A percentile compares a stretch with the other conserved stretches of the same genome.
phyloP scores from a whole-genome alignment of 2,329 filamentous ascomycete species.

The Apiospora malaysiana region DNA sequence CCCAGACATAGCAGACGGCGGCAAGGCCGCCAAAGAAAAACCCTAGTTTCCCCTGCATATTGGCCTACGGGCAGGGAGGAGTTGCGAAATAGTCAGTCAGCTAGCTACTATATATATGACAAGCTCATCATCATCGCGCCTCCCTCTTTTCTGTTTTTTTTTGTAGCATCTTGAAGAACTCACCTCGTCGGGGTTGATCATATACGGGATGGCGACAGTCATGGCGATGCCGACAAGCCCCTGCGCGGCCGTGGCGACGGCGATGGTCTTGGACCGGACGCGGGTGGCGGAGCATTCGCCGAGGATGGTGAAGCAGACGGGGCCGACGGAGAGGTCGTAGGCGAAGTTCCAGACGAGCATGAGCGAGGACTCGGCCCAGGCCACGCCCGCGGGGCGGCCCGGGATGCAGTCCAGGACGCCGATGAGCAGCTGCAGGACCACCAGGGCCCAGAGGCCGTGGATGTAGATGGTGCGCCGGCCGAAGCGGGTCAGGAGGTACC shows the following conservation, averaged over 20 bases:
- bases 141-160: neutral
- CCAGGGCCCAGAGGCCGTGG: constrained; percentile 49
- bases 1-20: constrained; percentile 44
- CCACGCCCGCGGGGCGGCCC: constrained; percentile 43
- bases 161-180: too few relatives aligned
- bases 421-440: constrained; percentile 52
- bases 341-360: constrained; percentile 57
- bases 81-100: too few relatives aligned
- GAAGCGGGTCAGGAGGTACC: constrained; percentile 54
- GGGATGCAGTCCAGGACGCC: constrained; percentile 54
- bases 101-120: too few relatives aligned
- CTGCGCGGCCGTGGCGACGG: constrained; percentile 50
- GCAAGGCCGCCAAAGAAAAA: constrained; percentile 49
- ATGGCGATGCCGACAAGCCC: constrained; percentile 48
- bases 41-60: constrained; percentile 49
- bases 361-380: constrained; percentile 56
- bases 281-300: constrained; percentile 55
- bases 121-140: neutral
- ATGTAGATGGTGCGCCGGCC: constrained; percentile 60
- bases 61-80: constrained; percentile 38
- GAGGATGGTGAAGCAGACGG: constrained; percentile 58
- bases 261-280: constrained; percentile 51
- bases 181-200: constrained; percentile 48
- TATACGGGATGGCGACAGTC: constrained; percentile 51
- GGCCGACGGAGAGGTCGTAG: constrained; percentile 59